Base-by-base conservation (phyloP, 2,329 filamentous ascomycete species). In the Myotisia sp. region DNA sequence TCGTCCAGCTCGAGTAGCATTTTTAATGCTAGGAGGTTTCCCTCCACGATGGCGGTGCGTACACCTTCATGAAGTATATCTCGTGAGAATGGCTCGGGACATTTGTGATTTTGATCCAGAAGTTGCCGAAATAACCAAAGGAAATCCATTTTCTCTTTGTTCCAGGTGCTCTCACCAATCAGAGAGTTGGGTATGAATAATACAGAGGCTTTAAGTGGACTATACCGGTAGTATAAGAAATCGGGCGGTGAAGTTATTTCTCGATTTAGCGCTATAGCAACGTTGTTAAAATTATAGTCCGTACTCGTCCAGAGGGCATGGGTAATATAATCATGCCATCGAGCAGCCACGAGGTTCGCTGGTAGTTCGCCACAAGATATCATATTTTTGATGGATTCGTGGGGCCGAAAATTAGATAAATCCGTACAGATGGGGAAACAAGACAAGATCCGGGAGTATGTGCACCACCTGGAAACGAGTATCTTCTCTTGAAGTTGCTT, bases 381-480 rank as follows among this genome's bases (percentile, higher is more conserved):
- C 12, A n/a, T n/a, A n/a, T n/a, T n/a, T n/a, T n/a, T n/a, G n/a
- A n/a, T n/a, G n/a, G n/a, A n/a, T n/a, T n/a, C 19, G 2, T 9
- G 13, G 13, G 12, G 9, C 18, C 20, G 29, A 16, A 32, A 17
- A 7, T 16, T 19, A 10, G 7, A 10, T 23, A 32, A 8, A 22
- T 23, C 12, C 9, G n/a, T 14, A 23, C 29, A 32, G 16, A 23
- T 16, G 13, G 24, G 18, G 16, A 34, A 14, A 14, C 32, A 34
- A 10, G 32, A 34, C 6, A 8, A 6, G 4, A 64, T 37, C 5
- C 55, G 52, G 3, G 48, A 37, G 16, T 49, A 36, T 0, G 54
- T 63, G 37, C 53, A 63, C 59, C 60, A 64, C 37, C 43, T 47
- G 36, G 53, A 59, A 4, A 44, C 44, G 17, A 62, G 37, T 3